Evolutionary conservation across 768 basidiomycete genomes (phyloP), one percentile per base, ranked within the genome.

Genomic region (Candolleomyces efflorescens): DNA sequence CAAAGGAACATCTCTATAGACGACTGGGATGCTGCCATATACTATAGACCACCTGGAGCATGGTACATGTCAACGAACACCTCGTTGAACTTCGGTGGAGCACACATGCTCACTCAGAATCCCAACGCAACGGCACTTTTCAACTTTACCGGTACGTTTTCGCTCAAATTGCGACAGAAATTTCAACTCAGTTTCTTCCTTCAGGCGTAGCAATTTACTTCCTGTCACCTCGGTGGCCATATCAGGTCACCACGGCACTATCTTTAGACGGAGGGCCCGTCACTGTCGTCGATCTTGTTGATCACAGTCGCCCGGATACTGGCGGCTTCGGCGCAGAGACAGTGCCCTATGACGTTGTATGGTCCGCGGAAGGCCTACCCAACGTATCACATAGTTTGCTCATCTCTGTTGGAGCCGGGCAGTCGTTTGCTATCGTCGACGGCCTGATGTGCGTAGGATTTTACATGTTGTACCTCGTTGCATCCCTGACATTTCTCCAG

Each of bases 211-310:
- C 72, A n/a, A 64, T 77, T 9, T 76, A 73, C 46, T 74, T 71
- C 56, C 59, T 74, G 59, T 69, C 71, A 0, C 73, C 75, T 20
- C 63, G 67, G 15, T 78, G 76, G 77, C 76, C 76, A 15, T 80
- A 78, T 64, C 54, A 56, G 11, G 78, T 79, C 45, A 75, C 67
- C 53, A 77, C 77, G 1, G 70, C 72, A 5, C 50, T 80, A 5
- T 70, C 71, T 3, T 60, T 80, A 26, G 79, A 79, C 58, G 68
- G 65, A 7, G 70, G 69, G n/a, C 63, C 69, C 13, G 24, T 44
- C 3, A 54, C 67, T 1, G 65, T 75, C 39, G 64, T 79, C 46
- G 74, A 79, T 62, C 69, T 79, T 11, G 68, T 73, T 20, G 76
- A 78, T 64, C 71, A 71, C 51, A 67, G 64, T 48, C 62, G 59